Percentiles rank a stretch among this genome's conserved stretches.
Evolutionary conservation across 1,284 basidiomycete species (phyloP).

Genomic region (Phellinidium pouzarii): DNA sequence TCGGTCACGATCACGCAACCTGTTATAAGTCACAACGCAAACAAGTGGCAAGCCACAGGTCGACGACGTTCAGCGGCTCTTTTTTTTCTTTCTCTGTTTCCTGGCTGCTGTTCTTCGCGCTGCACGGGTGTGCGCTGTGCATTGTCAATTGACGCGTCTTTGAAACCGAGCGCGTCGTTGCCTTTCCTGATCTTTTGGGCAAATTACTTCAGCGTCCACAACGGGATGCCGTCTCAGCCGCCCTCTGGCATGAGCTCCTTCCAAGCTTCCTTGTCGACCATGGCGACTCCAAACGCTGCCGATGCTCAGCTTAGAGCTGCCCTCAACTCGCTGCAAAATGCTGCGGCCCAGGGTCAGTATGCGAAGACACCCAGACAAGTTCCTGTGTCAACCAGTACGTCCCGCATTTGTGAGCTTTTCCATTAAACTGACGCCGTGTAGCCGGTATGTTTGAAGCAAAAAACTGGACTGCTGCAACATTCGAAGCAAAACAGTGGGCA

Average conservation of each 20-base stretch:
- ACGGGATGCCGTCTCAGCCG: slow-evolving; percentile 11
- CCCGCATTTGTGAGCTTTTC: neutral
- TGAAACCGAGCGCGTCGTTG: neutral
- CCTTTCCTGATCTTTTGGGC: slow-evolving; percentile 14
- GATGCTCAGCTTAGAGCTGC: slow-evolving; percentile 54
- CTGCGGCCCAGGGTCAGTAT: slow-evolving; percentile 37
- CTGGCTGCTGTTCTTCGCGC: too few species aligned
- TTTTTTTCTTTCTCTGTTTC: too few species aligned
- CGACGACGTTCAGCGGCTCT: too few species aligned
- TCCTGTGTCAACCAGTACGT: neutral
- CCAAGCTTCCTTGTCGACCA: slow-evolving; percentile 30
- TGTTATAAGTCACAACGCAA: too few species aligned
- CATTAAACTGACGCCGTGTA: slow-evolving; percentile 26
- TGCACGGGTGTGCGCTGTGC: too few species aligned
- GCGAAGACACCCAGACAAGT: slow-evolving; percentile 19
- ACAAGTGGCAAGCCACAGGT: too few species aligned
- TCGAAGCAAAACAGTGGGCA: slow-evolving; percentile 18
- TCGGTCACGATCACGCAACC: too few species aligned
- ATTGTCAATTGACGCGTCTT: slow-evolving; percentile 15
- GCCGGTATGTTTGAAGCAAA: slow-evolving; percentile 24
- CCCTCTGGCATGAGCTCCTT: slow-evolving; percentile 14
- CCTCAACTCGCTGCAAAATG: slow-evolving; percentile 44
- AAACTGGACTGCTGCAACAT: slow-evolving; percentile 13
- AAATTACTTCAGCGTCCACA: slow-evolving; percentile 5
- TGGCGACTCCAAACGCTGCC: slow-evolving; percentile 28